phyloP scores from a whole-genome alignment of 768 basidiomycete species.

The Mycena polygramma region DNA sequence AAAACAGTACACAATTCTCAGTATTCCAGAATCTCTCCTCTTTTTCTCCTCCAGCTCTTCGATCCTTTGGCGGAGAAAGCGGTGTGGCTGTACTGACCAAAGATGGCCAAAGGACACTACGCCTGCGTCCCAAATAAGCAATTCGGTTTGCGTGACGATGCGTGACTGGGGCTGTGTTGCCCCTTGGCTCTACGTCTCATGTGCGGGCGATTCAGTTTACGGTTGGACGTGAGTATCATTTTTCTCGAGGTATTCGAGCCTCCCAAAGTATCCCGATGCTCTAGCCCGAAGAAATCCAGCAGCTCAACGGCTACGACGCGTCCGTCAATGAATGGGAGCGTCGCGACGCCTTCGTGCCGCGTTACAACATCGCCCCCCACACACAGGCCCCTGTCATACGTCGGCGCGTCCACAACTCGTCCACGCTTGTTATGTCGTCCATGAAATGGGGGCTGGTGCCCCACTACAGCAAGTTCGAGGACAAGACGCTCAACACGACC shows the following conservation, averaged over 20 bases:
- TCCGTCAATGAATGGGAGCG: slow-evolving; percentile 72
- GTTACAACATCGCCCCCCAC: slow-evolving; percentile 90
- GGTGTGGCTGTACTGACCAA: too few relatives aligned
- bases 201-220: slow-evolving; percentile 20
- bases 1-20: too few relatives aligned
- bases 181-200: neutral
- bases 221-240: neutral
- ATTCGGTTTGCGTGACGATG: too few relatives aligned
- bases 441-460: slow-evolving; percentile 95
- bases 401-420: slow-evolving; percentile 48
- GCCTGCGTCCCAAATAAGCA: too few relatives aligned
- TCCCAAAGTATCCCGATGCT: slow-evolving; percentile 31
- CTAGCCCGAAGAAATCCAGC: slow-evolving; percentile 59
- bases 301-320: slow-evolving; percentile 55
- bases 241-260: neutral
- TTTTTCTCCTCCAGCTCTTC: too few relatives aligned
- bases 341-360: slow-evolving; percentile 67
- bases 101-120: too few relatives aligned
- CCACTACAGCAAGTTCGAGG: slow-evolving; percentile 84
- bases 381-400: slow-evolving; percentile 83
- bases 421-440: slow-evolving; percentile 71
- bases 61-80: too few relatives aligned
- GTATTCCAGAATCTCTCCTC: too few relatives aligned
- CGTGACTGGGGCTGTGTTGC: neutral
- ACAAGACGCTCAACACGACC: slow-evolving; percentile 82